These are phyloP conservation scores for Ogataea ganodermae DNA, from an alignment of 805 yeast genomes.

Conservation along the genomic window DNA sequence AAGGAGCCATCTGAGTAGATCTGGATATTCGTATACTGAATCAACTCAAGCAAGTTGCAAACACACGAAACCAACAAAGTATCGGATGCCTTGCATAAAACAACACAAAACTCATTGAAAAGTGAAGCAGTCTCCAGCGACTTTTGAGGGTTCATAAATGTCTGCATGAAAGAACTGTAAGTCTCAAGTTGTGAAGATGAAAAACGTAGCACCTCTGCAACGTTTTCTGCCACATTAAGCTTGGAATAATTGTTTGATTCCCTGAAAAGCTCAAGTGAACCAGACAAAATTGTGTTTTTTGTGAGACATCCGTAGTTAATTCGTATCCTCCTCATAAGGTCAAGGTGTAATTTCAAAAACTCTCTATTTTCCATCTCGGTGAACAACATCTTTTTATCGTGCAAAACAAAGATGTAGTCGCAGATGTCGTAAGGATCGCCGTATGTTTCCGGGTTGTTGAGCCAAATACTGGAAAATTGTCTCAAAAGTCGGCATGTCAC, in stretches of 20 bases:
- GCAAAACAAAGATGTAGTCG: conserved; percentile 45
- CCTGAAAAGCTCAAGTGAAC: conserved; percentile 12
- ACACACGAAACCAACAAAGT: conserved; percentile 38
- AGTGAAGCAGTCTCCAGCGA: conserved; percentile 42
- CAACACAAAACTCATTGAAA: conserved; percentile 39
- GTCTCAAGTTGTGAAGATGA: conserved; percentile 24
- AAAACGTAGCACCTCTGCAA: conserved; percentile 13
- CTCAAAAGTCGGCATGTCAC: conserved; percentile 36
- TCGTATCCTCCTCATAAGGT: conserved; percentile 27
- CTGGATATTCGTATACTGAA: conserved; percentile 34
- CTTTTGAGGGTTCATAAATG: conserved; percentile 40
- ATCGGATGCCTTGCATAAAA: conserved; percentile 35
- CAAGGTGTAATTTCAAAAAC: conserved; percentile 37
- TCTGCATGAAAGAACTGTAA: conserved; percentile 34
- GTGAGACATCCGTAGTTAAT: conserved; percentile 1
- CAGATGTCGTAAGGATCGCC: conserved; percentile 41
- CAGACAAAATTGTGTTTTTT: neutral
- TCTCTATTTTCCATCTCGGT: conserved; percentile 38
- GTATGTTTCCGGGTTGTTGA: conserved; percentile 10
- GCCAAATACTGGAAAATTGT: conserved; percentile 33
- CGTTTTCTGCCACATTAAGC: conserved; percentile 20
- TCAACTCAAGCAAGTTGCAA: conserved; percentile 45
- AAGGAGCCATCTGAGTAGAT: conserved; percentile 37
- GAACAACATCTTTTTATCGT: conserved; percentile 41
- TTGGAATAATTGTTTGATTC: conserved; percentile 26